Conservation (phyloP, 495 filamentous ascomycete species). For the Lasiosphaeria ovina region DNA sequence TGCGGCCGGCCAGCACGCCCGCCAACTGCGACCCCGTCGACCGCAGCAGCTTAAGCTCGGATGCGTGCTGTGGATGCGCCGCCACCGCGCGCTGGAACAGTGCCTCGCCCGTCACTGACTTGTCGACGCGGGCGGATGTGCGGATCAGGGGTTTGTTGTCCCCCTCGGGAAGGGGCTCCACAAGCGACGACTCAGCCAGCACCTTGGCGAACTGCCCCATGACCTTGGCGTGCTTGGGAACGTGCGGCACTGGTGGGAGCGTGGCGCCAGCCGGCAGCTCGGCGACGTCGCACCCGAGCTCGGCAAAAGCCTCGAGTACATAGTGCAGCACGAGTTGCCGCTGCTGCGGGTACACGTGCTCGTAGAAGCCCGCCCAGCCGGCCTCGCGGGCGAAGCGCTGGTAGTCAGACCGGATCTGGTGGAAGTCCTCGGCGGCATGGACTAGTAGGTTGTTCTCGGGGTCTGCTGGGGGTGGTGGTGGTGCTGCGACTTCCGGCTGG, state of each 20-base stretch:
- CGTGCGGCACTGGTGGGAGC: background rate
- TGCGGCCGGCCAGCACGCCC: conserved; percentile 9
- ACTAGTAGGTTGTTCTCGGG: background rate
- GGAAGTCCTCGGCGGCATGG: background rate
- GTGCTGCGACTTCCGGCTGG: too few relatives aligned
- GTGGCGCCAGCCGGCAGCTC: background rate
- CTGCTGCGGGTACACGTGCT: conserved; percentile 34
- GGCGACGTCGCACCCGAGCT: conserved; percentile 21
- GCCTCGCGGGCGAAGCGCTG: background rate
- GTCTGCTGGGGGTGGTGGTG: too few relatives aligned
- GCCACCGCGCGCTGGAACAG: background rate
- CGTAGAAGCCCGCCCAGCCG: conserved; percentile 28
- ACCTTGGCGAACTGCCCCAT: conserved; percentile 24
- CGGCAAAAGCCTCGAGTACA: conserved; percentile 38
- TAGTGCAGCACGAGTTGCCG: conserved; percentile 37
- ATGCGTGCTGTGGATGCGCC: background rate
- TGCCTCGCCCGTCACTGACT: background rate
- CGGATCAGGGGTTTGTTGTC: conserved; percentile 14
- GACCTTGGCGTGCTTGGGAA: too few relatives aligned
- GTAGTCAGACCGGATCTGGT: conserved; percentile 1
- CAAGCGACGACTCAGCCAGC: conserved; percentile 27
- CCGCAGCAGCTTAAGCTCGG: background rate
- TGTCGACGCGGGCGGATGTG: background rate
- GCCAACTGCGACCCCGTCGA: conserved; percentile 16
- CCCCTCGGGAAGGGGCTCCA: conserved; percentile 19